These are phyloP conservation scores for Pulveroboletus frians DNA, from an alignment of 768 basidiomycete species.

Conservation along the genomic window DNA sequence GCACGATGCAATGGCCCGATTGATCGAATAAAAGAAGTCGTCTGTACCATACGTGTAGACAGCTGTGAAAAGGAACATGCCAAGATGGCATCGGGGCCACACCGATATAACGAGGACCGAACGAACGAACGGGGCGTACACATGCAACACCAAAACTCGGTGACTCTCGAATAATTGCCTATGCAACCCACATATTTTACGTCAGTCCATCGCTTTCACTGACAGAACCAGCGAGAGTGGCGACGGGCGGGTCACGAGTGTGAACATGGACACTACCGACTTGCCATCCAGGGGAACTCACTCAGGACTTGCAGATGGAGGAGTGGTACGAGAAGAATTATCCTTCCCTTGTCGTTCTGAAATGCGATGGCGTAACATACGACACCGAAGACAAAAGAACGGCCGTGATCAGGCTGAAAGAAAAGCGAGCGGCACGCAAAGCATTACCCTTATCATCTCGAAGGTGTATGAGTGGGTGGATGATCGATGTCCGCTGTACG, in stretches of 20 bases:
- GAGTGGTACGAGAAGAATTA: conserved; percentile 92
- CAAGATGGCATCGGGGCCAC: not conserved
- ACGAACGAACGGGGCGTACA: no score
- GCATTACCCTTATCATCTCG: conserved; percentile 14
- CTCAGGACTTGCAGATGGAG: conserved; percentile 58
- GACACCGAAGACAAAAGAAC: conserved; percentile 55
- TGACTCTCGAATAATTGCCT: no score
- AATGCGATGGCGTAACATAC: conserved; percentile 28
- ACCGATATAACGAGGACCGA: no score
- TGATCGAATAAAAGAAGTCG: not conserved
- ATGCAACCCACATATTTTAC: no score
- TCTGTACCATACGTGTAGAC: not conserved
- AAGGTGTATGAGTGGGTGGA: conserved; percentile 18
- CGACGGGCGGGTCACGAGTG: no score
- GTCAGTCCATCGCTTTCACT: no score
- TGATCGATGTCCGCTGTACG: no score
- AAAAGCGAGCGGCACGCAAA: conserved; percentile 37
- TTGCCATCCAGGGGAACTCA: conserved; percentile 6
- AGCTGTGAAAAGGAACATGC: not conserved
- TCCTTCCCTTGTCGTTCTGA: conserved; percentile 71
- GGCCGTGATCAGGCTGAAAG: conserved; percentile 40
- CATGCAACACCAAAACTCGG: no score
- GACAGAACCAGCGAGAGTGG: no score
- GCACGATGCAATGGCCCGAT: not conserved
- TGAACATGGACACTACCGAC: no score